Evolutionary conservation across 495 filamentous ascomycete genomes (phyloP).

Genomic region (Annulohypoxylon maeteangense): DNA sequence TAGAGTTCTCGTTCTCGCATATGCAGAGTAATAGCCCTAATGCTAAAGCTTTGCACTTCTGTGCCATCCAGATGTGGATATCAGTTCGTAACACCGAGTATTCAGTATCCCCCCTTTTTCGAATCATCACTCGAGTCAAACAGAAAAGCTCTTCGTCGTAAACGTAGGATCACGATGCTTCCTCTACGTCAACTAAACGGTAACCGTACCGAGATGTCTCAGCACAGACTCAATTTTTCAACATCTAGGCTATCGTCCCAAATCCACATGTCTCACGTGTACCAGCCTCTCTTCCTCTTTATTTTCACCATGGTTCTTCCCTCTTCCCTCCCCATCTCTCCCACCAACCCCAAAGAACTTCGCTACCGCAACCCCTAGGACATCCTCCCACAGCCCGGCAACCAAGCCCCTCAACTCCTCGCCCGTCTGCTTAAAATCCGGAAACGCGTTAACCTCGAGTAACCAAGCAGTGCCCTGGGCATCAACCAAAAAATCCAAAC

Average conservation of each 20-base stretch:
- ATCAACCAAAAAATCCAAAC: conserved; percentile 90
- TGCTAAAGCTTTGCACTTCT: background rate
- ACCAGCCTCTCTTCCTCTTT: conserved; percentile 36
- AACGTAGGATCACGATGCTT: background rate
- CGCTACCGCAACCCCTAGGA: conserved; percentile 70
- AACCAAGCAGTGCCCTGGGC: conserved; percentile 70
- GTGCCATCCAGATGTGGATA: background rate
- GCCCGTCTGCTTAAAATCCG: conserved; percentile 93
- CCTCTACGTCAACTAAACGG: background rate
- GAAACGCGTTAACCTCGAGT: conserved; percentile 95
- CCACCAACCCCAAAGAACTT: conserved; percentile 44
- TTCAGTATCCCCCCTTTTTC: background rate
- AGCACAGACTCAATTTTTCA: background rate
- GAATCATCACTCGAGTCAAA: background rate
- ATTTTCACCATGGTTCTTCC: conserved; percentile 3
- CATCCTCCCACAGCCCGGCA: conserved; percentile 76
- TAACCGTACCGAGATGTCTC: background rate
- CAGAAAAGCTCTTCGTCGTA: background rate
- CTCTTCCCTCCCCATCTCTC: conserved; percentile 1
- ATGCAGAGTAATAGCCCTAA: background rate
- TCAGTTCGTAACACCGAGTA: background rate
- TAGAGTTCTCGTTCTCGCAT: background rate
- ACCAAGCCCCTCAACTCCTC: conserved; percentile 75
- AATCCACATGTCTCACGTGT: conserved; percentile 41
- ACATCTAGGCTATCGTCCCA: conserved; percentile 33